Evolutionary conservation across 2,329 filamentous ascomycete species (phyloP).

Genomic region (Neofusicoccum parvum): DNA sequence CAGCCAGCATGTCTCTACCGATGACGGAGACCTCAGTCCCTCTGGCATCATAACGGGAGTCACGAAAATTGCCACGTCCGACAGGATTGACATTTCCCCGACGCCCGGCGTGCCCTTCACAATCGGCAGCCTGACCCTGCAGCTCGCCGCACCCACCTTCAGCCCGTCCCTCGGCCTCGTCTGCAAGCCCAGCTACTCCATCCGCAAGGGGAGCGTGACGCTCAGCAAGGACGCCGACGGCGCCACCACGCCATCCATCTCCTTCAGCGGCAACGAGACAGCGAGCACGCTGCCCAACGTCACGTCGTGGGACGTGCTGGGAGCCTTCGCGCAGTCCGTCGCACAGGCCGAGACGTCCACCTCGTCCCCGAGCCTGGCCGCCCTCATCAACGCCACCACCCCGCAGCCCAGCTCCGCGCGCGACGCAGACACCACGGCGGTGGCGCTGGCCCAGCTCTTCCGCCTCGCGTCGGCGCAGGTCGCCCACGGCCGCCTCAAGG

Average conservation of each 20-base stretch:
- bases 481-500: not conserved
- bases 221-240: not conserved
- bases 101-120: too few relatives aligned
- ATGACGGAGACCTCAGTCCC: too few relatives aligned
- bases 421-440: not conserved
- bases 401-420: not conserved
- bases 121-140: too few relatives aligned
- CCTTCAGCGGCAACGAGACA: too few relatives aligned
- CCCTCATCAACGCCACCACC: not conserved
- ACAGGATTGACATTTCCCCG: not conserved
- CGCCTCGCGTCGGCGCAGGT: not conserved
- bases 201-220: not conserved
- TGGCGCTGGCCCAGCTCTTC: not conserved
- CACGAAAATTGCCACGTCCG: not conserved
- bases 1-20: too few relatives aligned
- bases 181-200: not conserved
- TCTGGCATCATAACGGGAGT: too few relatives aligned
- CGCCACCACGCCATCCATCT: too few relatives aligned
- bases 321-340: not conserved
- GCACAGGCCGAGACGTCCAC: not conserved
- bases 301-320: not conserved
- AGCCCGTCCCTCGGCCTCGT: not conserved
- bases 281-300: not conserved
- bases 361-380: not conserved
- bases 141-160: not conserved